A percentile compares a stretch with the other conserved stretches of the same genome.
Conservation (phyloP, 805 yeast genomes). For the Candida broadrunensis region DNA sequence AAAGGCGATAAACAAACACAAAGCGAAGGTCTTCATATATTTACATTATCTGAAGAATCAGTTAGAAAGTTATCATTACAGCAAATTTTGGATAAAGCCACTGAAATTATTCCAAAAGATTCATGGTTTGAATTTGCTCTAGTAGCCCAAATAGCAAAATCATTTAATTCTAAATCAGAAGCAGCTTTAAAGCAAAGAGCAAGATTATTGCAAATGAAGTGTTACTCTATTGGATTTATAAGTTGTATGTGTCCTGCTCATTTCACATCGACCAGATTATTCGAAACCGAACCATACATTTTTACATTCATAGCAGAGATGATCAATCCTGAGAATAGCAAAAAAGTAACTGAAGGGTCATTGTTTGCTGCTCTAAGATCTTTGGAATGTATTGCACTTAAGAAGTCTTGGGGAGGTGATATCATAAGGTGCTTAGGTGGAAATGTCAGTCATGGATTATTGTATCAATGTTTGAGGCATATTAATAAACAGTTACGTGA, state of each 20-base stretch:
- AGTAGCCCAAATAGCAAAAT: constrained; percentile 63
- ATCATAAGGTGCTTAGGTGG: constrained; percentile 77
- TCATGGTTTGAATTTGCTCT: constrained; percentile 62
- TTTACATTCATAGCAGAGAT: constrained; percentile 69
- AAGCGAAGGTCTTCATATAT: constrained; percentile 49
- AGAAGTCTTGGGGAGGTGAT: constrained; percentile 71
- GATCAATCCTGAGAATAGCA: constrained; percentile 59
- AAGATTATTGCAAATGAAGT: constrained; percentile 59
- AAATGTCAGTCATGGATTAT: constrained; percentile 78
- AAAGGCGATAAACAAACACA: constrained; percentile 1
- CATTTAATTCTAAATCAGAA: constrained; percentile 57
- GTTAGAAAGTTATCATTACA: constrained; percentile 53
- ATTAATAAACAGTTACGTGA: constrained; percentile 51
- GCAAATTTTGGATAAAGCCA: constrained; percentile 63
- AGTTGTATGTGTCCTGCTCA: constrained; percentile 56
- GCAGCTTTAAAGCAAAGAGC: constrained; percentile 56
- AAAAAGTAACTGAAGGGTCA: constrained; percentile 47
- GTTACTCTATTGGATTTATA: constrained; percentile 63
- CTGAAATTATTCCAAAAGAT: constrained; percentile 56
- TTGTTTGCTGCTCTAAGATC: constrained; percentile 62
- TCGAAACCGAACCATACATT: constrained; percentile 68
- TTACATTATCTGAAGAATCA: constrained; percentile 52
- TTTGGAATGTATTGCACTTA: constrained; percentile 64
- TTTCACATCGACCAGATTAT: constrained; percentile 59
- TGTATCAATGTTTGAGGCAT: constrained; percentile 68